Evolutionary conservation across 257 asterid species (phyloP).

Genomic region (Nemophila menziesii): DNA sequence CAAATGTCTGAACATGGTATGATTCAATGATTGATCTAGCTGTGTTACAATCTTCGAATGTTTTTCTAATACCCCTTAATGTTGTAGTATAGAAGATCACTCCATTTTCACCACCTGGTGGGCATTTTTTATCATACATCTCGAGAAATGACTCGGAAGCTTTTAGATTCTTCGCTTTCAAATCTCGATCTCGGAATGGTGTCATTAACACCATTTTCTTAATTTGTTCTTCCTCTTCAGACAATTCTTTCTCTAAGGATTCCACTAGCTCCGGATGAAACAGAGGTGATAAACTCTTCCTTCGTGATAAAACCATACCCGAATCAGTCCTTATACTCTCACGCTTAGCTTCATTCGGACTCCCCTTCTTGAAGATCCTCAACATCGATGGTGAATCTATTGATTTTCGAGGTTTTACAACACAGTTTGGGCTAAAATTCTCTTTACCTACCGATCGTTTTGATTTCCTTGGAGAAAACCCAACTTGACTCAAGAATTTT

Average conservation of each 20-base stretch:
- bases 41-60: conserved; percentile 76
- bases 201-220: conserved; percentile 31
- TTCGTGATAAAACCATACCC: conserved; percentile 20
- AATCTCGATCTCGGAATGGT: conserved; percentile 1
- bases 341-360: conserved; percentile 30
- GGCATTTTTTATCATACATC: conserved; percentile 35
- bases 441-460: conserved; percentile 59
- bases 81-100: conserved; percentile 67
- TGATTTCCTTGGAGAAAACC: conserved; percentile 45
- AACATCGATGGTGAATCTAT: conserved; percentile 25
- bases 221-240: conserved; percentile 43
- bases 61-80: conserved; percentile 74
- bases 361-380: conserved; percentile 42
- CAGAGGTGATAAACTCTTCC: conserved; percentile 46
- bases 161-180: conserved; percentile 12
- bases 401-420: conserved; percentile 13
- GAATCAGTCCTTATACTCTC: conserved; percentile 37
- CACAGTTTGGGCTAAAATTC: conserved; percentile 50
- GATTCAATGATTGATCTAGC: conserved; percentile 59
- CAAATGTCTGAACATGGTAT: conserved; percentile 32
- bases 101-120: conserved; percentile 52
- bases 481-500: conserved; percentile 56
- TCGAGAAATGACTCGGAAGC: conserved; percentile 25
- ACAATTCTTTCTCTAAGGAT: conserved; percentile 33
- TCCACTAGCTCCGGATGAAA: conserved; percentile 50